These are phyloP conservation scores for Drechslerella coelobrocha DNA, from an alignment of 2,329 filamentous ascomycete species.

Conservation along the genomic window DNA sequence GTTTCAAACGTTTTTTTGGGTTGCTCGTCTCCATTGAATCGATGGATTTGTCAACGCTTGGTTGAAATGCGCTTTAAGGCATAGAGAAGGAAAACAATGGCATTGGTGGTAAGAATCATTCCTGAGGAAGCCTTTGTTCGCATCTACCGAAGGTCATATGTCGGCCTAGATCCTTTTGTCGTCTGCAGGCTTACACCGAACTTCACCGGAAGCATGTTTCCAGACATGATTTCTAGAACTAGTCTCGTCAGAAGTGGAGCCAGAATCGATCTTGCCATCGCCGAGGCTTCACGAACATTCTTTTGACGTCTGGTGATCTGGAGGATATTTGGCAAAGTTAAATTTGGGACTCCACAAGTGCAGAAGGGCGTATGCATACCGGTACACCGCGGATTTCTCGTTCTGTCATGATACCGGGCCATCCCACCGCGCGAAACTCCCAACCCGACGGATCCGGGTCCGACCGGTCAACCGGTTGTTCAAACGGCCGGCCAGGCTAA, in stretches of 20 bases:
- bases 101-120: neutral
- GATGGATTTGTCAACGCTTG: constrained; percentile 24
- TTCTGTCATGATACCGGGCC: too few relatives aligned
- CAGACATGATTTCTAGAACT: neutral
- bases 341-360: neutral
- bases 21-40: neutral
- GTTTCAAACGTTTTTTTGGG: neutral
- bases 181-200: constrained; percentile 26
- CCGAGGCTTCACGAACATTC: constrained; percentile 33
- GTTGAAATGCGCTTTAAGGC: neutral
- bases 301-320: constrained; percentile 8
- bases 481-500: neutral
- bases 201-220: constrained; percentile 12
- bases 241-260: neutral
- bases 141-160: constrained; percentile 41
- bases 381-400: neutral
- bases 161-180: constrained; percentile 34
- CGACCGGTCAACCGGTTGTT: neutral
- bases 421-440: too few relatives aligned
- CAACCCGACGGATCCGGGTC: constrained; percentile 2
- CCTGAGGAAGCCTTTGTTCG: constrained; percentile 10
- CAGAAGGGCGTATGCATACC: neutral
- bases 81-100: neutral
- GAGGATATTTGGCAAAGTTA: neutral
- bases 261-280: constrained; percentile 20